phyloP scores from a whole-genome alignment of 495 filamentous ascomycete species.

The Articulospora tetracladia region DNA sequence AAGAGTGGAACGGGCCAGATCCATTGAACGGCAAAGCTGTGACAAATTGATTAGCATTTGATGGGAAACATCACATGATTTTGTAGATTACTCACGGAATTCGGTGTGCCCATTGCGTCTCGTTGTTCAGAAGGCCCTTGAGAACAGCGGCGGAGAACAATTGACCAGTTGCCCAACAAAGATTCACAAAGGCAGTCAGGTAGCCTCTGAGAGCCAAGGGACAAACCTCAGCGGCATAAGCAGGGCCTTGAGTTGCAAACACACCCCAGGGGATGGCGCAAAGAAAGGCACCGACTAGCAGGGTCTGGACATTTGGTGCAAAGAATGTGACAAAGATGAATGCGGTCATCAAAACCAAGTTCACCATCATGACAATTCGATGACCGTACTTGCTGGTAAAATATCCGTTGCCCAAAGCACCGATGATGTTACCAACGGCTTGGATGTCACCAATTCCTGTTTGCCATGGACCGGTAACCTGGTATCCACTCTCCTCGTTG shows the following conservation, averaged over 20 bases:
- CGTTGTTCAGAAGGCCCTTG: slow-evolving; percentile 24
- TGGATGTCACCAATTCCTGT: not conserved
- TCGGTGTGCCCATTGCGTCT: not conserved
- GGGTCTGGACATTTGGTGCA: slow-evolving; percentile 51
- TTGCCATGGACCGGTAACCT: slow-evolving; percentile 32
- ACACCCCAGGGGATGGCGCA: slow-evolving; percentile 72
- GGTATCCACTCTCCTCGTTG: slow-evolving; percentile 22
- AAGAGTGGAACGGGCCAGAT: slow-evolving; percentile 38
- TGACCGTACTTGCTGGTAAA: slow-evolving; percentile 41
- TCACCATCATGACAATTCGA: slow-evolving; percentile 55
- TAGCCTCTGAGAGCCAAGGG: slow-evolving; percentile 12
- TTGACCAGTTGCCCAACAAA: slow-evolving; percentile 62
- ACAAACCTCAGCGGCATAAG: slow-evolving; percentile 34
- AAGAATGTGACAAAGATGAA: slow-evolving; percentile 59
- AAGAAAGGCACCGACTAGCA: slow-evolving; percentile 63
- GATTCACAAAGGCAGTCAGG: slow-evolving; percentile 36
- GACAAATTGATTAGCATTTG: no score
- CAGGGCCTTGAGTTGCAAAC: slow-evolving; percentile 48
- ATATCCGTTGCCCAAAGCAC: slow-evolving; percentile 40
- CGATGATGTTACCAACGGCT: slow-evolving; percentile 28
- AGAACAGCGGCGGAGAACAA: slow-evolving; percentile 56
- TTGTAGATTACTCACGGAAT: slow-evolving; percentile 4
- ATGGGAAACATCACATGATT: not conserved
- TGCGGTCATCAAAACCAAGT: slow-evolving; percentile 39
- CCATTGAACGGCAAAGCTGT: not conserved